Evolutionary conservation across 352 stramenopile genomes (phyloP).

Genomic region (Pythium utonaiense): DNA sequence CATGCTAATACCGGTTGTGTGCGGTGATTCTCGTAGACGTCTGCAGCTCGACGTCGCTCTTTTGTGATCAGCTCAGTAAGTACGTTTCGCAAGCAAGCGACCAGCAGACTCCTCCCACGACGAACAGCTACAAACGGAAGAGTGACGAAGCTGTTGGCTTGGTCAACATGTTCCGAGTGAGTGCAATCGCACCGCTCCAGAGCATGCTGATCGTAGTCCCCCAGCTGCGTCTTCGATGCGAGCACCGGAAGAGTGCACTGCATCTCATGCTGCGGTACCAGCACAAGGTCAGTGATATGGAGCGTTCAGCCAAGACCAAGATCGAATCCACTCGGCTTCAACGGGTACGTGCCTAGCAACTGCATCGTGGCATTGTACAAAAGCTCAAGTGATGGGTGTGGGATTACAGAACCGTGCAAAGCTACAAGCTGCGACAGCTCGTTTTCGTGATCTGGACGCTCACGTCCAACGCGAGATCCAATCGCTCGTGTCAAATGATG

Average conservation of each 20-base stretch:
- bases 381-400: too few species aligned
- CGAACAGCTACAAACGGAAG: neutral
- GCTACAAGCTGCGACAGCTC: conserved; percentile 43
- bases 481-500: conserved; percentile 35
- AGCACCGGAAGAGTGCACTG: conserved; percentile 61
- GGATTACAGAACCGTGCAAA: conserved; percentile 67
- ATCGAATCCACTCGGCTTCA: conserved; percentile 47
- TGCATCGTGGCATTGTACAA: too few species aligned
- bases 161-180: conserved; percentile 48
- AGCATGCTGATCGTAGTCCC: conserved; percentile 48
- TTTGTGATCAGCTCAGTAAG: conserved; percentile 3
- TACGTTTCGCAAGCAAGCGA: neutral
- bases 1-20: too few species aligned
- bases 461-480: conserved; percentile 44
- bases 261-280: conserved; percentile 56
- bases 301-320: conserved; percentile 27
- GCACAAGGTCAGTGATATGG: conserved; percentile 53
- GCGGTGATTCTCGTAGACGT: too few species aligned
- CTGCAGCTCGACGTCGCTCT: conserved; percentile 6
- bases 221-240: conserved; percentile 58
- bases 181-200: conserved; percentile 57
- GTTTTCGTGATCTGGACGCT: conserved; percentile 63
- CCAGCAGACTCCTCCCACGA: neutral
- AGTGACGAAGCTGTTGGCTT: conserved; percentile 24
- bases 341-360: conserved; percentile 43